Evolutionary conservation across 1,139 yeast species (phyloP).

Genomic region (Saccharomycopsis hybrid): DNA sequence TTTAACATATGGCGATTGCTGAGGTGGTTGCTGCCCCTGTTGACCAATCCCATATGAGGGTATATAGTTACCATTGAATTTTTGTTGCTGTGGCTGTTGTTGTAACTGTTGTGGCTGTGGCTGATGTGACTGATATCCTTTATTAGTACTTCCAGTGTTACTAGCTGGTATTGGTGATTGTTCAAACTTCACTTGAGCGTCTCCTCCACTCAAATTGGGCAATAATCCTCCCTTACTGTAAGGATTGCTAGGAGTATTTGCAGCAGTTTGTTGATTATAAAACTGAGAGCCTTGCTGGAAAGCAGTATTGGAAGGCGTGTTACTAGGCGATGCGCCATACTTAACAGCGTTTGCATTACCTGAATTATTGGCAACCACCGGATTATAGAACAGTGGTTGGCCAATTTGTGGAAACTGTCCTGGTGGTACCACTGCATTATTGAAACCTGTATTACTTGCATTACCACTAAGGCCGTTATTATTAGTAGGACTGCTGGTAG

Average conservation of each 20-base stretch:
- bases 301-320: conserved; percentile 5
- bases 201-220: neutral
- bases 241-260: neutral
- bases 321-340: neutral
- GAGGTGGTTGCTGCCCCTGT: neutral
- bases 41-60: neutral
- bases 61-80: neutral
- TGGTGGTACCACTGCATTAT: neutral
- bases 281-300: conserved; percentile 5
- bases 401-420: conserved; percentile 8
- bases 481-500: neutral
- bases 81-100: conserved; percentile 7
- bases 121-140: conserved; percentile 4
- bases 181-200: neutral
- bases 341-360: neutral
- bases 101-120: conserved; percentile 10
- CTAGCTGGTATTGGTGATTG: conserved; percentile 1
- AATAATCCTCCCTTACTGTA: neutral
- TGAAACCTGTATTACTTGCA: neutral
- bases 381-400: conserved; percentile 8
- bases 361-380: conserved; percentile 1
- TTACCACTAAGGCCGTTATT: neutral
- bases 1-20: conserved; percentile 2
- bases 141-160: neutral
- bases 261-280: conserved; percentile 4